Conservation (phyloP, 2,329 filamentous ascomycete species). For the Pseudogymnoascus sp. region DNA sequence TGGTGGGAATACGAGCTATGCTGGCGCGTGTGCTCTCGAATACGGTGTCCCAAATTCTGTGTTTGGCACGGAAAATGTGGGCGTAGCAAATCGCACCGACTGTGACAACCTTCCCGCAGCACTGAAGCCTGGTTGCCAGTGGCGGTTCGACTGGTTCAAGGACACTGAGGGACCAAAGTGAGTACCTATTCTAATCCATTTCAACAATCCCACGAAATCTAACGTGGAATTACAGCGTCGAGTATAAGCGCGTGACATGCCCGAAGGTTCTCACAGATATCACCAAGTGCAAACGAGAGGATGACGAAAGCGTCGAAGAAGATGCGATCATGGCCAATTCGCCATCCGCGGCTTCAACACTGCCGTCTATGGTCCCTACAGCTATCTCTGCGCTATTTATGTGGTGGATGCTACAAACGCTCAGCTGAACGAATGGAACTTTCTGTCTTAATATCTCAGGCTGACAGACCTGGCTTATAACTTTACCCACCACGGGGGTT, state of each 20-base stretch:
- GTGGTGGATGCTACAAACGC: background rate
- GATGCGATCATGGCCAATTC: background rate
- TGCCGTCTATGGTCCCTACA: background rate
- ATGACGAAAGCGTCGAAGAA: constrained; percentile 10
- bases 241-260: background rate
- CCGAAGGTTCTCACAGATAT: background rate
- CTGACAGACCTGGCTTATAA: background rate
- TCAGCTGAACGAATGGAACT: background rate
- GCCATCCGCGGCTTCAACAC: background rate
- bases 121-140: constrained; percentile 3
- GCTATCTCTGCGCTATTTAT: background rate
- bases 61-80: background rate
- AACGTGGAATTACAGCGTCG: background rate
- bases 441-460: constrained; percentile 6
- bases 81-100: background rate
- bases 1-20: background rate
- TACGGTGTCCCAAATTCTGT: background rate
- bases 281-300: background rate
- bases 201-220: background rate
- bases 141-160: constrained; percentile 5
- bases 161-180: background rate
- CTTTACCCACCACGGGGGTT: background rate
- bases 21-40: background rate
- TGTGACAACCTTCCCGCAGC: background rate
- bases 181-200: background rate